Evolutionary conservation across 108 stramenopile species (phyloP).

Genomic region (Cylindrotheca closterium): DNA sequence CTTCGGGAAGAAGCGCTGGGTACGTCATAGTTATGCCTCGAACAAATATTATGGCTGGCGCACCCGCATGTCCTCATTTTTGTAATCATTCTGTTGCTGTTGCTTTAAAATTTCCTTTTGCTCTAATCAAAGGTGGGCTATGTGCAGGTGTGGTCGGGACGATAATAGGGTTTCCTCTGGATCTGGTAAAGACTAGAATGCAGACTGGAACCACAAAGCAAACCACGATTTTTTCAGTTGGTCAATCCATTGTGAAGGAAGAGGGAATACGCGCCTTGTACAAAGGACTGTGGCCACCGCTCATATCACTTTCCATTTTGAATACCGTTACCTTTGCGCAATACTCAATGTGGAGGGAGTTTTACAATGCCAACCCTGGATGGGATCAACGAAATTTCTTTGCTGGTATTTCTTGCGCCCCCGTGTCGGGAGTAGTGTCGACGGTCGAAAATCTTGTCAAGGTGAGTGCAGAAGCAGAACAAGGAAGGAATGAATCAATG

Average conservation of each 20-base stretch:
- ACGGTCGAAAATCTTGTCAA: constrained; percentile 88
- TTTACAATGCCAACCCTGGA: constrained; percentile 58
- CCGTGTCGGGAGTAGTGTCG: constrained; percentile 70
- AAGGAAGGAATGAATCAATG: too few relatives aligned
- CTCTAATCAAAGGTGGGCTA: too few relatives aligned
- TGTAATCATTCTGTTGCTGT: too few relatives aligned
- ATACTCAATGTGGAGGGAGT: constrained; percentile 72
- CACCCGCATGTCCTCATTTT: too few relatives aligned
- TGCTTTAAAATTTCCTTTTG: too few relatives aligned
- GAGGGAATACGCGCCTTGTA: constrained; percentile 79
- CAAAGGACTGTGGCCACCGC: constrained; percentile 82
- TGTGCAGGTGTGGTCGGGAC: constrained; percentile 86
- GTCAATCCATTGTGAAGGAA: constrained; percentile 54
- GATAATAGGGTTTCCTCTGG: constrained; percentile 88
- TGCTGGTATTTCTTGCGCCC: constrained; percentile 75
- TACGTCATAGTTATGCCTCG: too few relatives aligned
- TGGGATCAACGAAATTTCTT: constrained; percentile 77
- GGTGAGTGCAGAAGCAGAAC: constrained; percentile 64
- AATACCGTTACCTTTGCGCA: constrained; percentile 85
- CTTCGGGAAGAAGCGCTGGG: constrained; percentile 64
- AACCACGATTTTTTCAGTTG: constrained; percentile 36
- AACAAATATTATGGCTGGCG: too few relatives aligned
- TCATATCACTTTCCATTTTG: constrained; percentile 80
- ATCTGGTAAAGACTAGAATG: constrained; percentile 56
- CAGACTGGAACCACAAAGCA: constrained; percentile 30